Percentiles rank a stretch among this genome's conserved stretches.
These are phyloP conservation scores for Fusarium fracticaudum DNA, from an alignment of 2,329 filamentous ascomycete genomes.

Conservation along the genomic window DNA sequence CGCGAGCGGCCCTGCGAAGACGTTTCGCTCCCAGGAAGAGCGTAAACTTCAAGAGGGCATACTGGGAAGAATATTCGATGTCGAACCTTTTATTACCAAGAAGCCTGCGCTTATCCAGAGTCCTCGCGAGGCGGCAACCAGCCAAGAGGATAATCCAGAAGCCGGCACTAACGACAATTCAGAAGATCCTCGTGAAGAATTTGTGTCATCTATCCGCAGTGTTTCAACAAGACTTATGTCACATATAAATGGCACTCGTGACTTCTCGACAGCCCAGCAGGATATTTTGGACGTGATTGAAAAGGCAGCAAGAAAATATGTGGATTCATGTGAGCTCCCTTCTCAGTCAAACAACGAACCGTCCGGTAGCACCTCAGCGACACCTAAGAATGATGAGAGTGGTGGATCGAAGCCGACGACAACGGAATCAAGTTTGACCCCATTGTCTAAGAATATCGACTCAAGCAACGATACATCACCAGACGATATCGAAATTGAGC, in stretches of 20 bases:
- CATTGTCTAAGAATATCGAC: slow-evolving; percentile 20
- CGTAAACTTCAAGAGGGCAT: slow-evolving; percentile 64
- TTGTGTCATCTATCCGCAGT: slow-evolving; percentile 49
- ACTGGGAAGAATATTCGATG: slow-evolving; percentile 62
- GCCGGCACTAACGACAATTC: slow-evolving; percentile 15
- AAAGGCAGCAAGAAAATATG: slow-evolving; percentile 61
- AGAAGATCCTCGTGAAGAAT: slow-evolving; percentile 44
- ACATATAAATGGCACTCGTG: slow-evolving; percentile 50
- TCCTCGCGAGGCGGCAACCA: slow-evolving; percentile 19
- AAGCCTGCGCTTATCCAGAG: slow-evolving; percentile 45
- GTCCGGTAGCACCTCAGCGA: slow-evolving; percentile 1
- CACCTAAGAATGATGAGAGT: slow-evolving; percentile 3
- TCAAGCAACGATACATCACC: slow-evolving; percentile 47
- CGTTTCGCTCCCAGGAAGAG: slow-evolving; percentile 61
- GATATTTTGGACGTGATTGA: slow-evolving; percentile 62
- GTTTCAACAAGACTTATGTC: slow-evolving; percentile 56
- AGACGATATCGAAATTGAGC: slow-evolving; percentile 62
- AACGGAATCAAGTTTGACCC: neutral
- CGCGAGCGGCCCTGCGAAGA: slow-evolving; percentile 55
- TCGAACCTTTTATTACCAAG: slow-evolving; percentile 55
- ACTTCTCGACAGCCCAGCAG: slow-evolving; percentile 51
- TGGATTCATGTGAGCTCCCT: slow-evolving; percentile 50
- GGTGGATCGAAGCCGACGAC: neutral
- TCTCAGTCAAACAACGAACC: slow-evolving; percentile 25
- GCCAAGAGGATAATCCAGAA: slow-evolving; percentile 35